Conservation (phyloP, 495 filamentous ascomycete species). For the Hypoxylon rickii region DNA sequence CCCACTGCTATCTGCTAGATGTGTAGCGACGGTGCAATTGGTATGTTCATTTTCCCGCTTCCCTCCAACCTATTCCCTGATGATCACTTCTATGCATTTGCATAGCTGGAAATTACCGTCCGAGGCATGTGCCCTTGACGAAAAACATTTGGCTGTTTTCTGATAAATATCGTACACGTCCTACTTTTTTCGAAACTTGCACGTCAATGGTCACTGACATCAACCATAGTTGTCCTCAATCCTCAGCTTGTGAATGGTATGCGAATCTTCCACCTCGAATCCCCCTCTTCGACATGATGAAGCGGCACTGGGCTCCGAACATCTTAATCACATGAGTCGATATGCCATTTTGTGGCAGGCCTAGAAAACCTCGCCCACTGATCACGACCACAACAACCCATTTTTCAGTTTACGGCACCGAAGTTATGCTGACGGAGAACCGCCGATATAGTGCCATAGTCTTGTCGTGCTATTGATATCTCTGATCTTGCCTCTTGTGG, state of each 20-base stretch:
- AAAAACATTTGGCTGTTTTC: constrained; percentile 87
- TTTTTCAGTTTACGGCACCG: too few species aligned
- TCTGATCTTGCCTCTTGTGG: background rate
- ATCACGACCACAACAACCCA: constrained; percentile 46
- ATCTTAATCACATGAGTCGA: constrained; percentile 71
- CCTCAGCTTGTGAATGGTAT: constrained; percentile 8
- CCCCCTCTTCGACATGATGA: constrained; percentile 71
- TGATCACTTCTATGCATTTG: constrained; percentile 75
- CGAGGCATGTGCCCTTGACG: constrained; percentile 79
- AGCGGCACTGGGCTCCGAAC: constrained; percentile 99
- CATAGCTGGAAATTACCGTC: constrained; percentile 99
- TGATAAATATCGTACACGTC: constrained; percentile 58
- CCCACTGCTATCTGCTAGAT: too few species aligned
- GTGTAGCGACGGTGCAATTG: constrained; percentile 21
- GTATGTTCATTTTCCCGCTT: constrained; percentile 9
- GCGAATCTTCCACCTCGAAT: constrained; percentile 16
- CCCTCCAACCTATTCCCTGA: constrained; percentile 48
- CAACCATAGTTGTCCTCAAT: background rate
- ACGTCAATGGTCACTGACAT: constrained; percentile 8
- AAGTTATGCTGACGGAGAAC: too few species aligned
- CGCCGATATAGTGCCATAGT: background rate
- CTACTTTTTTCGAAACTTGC: background rate
- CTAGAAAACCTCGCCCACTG: constrained; percentile 99
- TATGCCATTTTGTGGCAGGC: constrained; percentile 96
- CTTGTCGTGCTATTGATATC: too few species aligned